phyloP scores from a whole-genome alignment of 352 stramenopile species.

The Phytophthora crassamura region DNA sequence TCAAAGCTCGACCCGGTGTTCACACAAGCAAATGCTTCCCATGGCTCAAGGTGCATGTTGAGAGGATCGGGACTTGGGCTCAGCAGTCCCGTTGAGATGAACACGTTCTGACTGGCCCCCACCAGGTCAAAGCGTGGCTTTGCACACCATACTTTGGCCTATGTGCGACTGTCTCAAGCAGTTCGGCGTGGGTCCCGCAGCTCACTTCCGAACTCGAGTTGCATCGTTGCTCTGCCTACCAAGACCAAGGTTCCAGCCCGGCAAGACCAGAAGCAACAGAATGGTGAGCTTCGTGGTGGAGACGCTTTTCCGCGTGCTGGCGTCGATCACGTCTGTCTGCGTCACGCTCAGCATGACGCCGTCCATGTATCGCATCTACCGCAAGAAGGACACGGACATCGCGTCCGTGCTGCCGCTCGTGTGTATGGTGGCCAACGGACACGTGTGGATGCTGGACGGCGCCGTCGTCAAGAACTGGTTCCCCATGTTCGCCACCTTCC shows the following conservation, averaged over 20 bases:
- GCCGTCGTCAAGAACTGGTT: conserved; percentile 44
- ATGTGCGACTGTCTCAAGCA: no score
- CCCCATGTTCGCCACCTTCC: conserved; percentile 39
- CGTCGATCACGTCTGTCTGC: no score
- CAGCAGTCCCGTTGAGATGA: not conserved
- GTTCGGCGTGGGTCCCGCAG: no score
- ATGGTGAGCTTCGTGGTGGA: no score
- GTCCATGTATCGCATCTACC: conserved; percentile 29
- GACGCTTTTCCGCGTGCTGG: no score
- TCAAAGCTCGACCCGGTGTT: no score
- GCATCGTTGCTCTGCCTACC: no score
- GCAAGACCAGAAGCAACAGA: no score
- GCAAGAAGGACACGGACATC: conserved; percentile 29
- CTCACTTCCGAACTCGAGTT: not conserved
- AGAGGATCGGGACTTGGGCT: not conserved
- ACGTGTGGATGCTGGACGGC: conserved; percentile 48
- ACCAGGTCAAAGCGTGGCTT: not conserved
- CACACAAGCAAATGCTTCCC: not conserved
- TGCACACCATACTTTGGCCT: no score
- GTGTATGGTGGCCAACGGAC: conserved; percentile 35
- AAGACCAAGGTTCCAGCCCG: no score
- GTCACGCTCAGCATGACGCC: no score
- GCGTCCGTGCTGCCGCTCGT: conserved; percentile 39
- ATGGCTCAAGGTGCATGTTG: not conserved
- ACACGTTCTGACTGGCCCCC: conserved; percentile 1